Base-by-base conservation (phyloP, 257 asterid genomes). In the Nicotiana attenuata region DNA sequence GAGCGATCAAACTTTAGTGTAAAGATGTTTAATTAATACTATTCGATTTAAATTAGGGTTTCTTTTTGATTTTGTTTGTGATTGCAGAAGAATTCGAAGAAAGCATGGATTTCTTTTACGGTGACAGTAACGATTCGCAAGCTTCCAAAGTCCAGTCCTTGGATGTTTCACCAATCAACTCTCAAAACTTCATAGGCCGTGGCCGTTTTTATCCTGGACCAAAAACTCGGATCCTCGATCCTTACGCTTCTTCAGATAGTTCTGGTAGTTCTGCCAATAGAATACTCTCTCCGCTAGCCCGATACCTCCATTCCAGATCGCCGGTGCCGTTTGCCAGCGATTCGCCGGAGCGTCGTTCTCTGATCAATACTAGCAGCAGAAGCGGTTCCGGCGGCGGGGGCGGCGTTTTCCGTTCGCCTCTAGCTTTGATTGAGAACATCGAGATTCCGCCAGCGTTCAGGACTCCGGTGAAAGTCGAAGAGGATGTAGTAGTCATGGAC, bases 401-500 rank as follows among this genome's bases (percentile, higher is more conserved):
- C 6, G 76, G 81, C 61, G 76, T 81, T 64, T 78, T 47, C 45
- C 50, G 80, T 60, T 61, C 82, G 24, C 81, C 86, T 7, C 78
- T 83, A 41, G 65, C 83, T 68, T 57, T 86, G n/a, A 67, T 86
- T n/a, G 88, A 86, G 68, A 83, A 80, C 19, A 26, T 85, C 55
- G 85, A 45, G 59, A 71, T 68, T 57, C 84, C 41, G 61, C 82
- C 89, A 71, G 28, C 78, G 76, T 86, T 87, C 82, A 59, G 24
- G 28, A 68, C 90, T 81, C 92, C 91, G 80, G 82, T 90, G 87
- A 91, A 90, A 85, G 86, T 88, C 15, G 95, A 91, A 91, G 97
- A 94, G 86, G 97, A 90, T 63, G 97, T 91, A 60, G 83, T 92
- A 59, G 95, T 94, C 31, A 92, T 92, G 95, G 97, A 92, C 84